Conservation (phyloP, 2,329 filamentous ascomycete genomes). For the Paradendryphiella salina region DNA sequence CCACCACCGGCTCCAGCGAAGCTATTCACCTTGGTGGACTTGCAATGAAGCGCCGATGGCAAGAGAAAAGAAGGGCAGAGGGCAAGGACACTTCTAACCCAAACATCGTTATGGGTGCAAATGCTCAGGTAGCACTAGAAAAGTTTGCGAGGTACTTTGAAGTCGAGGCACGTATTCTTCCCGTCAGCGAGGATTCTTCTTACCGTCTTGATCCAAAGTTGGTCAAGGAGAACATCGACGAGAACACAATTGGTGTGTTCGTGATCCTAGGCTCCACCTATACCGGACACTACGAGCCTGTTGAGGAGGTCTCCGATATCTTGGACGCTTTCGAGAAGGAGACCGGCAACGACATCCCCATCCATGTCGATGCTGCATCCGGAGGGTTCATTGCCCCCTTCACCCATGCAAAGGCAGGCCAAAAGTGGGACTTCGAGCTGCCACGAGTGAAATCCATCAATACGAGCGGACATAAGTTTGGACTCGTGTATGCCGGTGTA, state of each 20-base stretch:
- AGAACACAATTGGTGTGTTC: conserved; percentile 77
- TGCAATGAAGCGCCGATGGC: conserved; percentile 71
- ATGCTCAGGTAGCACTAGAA: conserved; percentile 72
- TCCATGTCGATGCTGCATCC: conserved; percentile 65
- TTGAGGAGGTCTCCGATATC: conserved; percentile 67
- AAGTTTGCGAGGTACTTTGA: conserved; percentile 77
- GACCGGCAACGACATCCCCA: conserved; percentile 67
- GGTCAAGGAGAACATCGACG: conserved; percentile 69
- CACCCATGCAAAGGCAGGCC: conserved; percentile 58
- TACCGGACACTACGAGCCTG: conserved; percentile 73
- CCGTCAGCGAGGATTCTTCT: conserved; percentile 63
- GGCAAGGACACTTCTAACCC: conserved; percentile 67
- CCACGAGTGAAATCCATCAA: conserved; percentile 70
- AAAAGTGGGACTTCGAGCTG: conserved; percentile 66
- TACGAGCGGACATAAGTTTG: conserved; percentile 64
- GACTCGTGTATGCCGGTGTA: conserved; percentile 67
- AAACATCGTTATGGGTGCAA: conserved; percentile 75
- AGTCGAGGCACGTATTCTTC: conserved; percentile 67
- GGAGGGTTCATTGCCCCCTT: conserved; percentile 67
- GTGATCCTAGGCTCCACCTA: conserved; percentile 73
- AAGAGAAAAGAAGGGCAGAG: conserved; percentile 61
- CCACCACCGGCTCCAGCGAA: conserved; percentile 72
- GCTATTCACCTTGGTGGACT: conserved; percentile 71
- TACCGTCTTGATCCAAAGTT: conserved; percentile 66
- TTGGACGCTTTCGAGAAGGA: conserved; percentile 65